Conservation (phyloP, 805 yeast genomes). For the Candida namnaoensis region DNA sequence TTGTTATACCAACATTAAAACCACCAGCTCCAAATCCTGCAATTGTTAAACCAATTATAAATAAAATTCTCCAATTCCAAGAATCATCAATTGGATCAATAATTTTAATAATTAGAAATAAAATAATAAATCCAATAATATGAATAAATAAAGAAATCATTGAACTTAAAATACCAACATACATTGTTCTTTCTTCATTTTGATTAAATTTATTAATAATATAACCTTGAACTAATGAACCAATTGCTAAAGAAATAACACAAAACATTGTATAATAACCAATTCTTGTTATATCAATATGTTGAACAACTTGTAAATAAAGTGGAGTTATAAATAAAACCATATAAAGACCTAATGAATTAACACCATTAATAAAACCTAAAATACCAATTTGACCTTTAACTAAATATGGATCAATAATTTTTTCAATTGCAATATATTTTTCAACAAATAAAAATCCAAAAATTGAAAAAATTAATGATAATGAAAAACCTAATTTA, state of each 20-base stretch:
- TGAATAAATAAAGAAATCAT: conserved; percentile 3
- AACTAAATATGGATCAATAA: conserved; percentile 30
- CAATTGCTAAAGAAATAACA: conserved; percentile 29
- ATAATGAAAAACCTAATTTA: conserved; percentile 5
- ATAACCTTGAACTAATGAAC: conserved; percentile 30
- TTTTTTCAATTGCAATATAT: conserved; percentile 26
- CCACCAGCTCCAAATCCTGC: conserved; percentile 32
- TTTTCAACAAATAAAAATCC: conserved; percentile 26
- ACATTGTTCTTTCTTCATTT: neutral
- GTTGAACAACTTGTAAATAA: conserved; percentile 35
- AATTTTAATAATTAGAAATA: conserved; percentile 3
- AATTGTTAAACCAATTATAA: conserved; percentile 19
- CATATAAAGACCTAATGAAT: conserved; percentile 26
- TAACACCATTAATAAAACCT: conserved; percentile 27
- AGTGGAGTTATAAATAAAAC: conserved; percentile 28
- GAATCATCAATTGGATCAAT: conserved; percentile 7
- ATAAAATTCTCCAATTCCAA: conserved; percentile 11
- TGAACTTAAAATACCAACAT: conserved; percentile 1
- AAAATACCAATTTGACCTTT: conserved; percentile 29
- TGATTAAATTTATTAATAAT: conserved; percentile 16
- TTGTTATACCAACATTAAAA: conserved; percentile 27
- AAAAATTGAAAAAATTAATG: conserved; percentile 6
- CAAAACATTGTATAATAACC: conserved; percentile 32
- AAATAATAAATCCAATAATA: conserved; percentile 9
- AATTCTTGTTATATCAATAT: conserved; percentile 25